Percentiles rank a stretch among this genome's conserved stretches.
Evolutionary conservation across 1,284 basidiomycete genomes (phyloP).

Genomic region (Ustilago sp.): DNA sequence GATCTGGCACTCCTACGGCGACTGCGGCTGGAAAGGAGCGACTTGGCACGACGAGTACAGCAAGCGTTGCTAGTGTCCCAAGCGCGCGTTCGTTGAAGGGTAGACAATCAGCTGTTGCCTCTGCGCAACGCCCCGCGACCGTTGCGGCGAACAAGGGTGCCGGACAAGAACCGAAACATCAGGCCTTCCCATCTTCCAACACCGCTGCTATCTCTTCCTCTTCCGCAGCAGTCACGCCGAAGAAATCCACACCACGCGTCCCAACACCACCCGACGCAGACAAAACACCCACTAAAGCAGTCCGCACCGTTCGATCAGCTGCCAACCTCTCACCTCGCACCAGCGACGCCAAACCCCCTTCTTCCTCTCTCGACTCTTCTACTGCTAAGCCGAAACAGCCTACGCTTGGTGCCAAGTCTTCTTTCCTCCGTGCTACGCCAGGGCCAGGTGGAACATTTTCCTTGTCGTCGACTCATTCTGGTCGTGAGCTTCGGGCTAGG

Average conservation of each 20-base stretch:
- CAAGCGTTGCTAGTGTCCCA: constrained; percentile 14
- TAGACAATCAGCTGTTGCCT: background rate
- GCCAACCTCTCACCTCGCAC: constrained; percentile 9
- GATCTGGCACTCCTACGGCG: background rate
- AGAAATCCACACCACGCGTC: background rate
- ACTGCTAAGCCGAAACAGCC: constrained; percentile 6
- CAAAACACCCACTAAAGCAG: constrained; percentile 28
- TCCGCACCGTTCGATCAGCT: constrained; percentile 23
- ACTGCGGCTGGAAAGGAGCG: constrained; percentile 9
- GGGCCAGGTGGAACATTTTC: constrained; percentile 48
- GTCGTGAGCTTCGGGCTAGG: constrained; percentile 18
- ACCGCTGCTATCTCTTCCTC: background rate
- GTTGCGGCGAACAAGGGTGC: background rate
- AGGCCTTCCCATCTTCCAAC: background rate
- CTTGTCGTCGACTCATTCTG: constrained; percentile 26
- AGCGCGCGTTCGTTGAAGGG: background rate
- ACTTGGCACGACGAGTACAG: constrained; percentile 13
- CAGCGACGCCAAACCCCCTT: background rate
- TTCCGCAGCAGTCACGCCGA: constrained; percentile 3
- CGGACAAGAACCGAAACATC: background rate
- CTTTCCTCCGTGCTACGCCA: constrained; percentile 48
- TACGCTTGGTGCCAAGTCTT: constrained; percentile 20
- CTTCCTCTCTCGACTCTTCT: constrained; percentile 16
- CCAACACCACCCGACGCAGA: constrained; percentile 12
- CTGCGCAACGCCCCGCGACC: background rate